Evolutionary conservation across 2,329 filamentous ascomycete genomes (phyloP), one percentile per base, ranked within the genome.

Genomic region (Kalaharituber pfeilii): DNA sequence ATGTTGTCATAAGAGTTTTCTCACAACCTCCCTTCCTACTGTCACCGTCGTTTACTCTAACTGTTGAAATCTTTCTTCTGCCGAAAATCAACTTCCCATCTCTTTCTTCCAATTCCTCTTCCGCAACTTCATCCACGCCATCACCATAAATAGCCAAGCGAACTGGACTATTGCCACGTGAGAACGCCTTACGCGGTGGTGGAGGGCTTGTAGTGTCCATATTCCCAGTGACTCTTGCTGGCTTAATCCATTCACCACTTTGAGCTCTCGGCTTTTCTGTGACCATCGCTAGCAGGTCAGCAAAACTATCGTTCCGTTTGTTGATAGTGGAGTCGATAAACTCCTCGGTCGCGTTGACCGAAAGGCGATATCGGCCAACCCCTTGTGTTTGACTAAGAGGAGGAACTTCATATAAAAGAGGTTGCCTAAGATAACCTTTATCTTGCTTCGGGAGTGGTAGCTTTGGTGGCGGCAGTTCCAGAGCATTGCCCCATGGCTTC

Each of bases 321-420:
- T 47, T 47, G 5, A 25, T 47, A 3, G 15, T 47, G 24, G 50
- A 49, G 28, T 56, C 52, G 36, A 61, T 55, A 53, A 60, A 61
- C 24, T 26, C 22, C 29, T 60, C 59, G 24, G 52, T 58, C 30
- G 58, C 58, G 54, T 61, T 56, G 51, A 61, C 57, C 33, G 53
- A 54, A 33, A 57, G 57, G 24, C 59, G 55, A 53, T 61, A 60
- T 33, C 59, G 59, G 9, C 59, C 59, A 49, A 61, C 55, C 22
- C 59, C 59, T 44, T 61, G 58, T 56, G 59, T 61, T 24, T 58
- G 57, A 29, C 57, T 58, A 42, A 61, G 52, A 11, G 57, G 59
- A 36, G 59, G 59, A 26, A 61, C 58, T 18, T 56, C 58, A 20
- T 61, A 61, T 13, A 61, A 51, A 27, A 58, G 54, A 45, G 56